Conservation (phyloP, 495 filamentous ascomycete species). For the Parathielavia hyrcaniae region DNA sequence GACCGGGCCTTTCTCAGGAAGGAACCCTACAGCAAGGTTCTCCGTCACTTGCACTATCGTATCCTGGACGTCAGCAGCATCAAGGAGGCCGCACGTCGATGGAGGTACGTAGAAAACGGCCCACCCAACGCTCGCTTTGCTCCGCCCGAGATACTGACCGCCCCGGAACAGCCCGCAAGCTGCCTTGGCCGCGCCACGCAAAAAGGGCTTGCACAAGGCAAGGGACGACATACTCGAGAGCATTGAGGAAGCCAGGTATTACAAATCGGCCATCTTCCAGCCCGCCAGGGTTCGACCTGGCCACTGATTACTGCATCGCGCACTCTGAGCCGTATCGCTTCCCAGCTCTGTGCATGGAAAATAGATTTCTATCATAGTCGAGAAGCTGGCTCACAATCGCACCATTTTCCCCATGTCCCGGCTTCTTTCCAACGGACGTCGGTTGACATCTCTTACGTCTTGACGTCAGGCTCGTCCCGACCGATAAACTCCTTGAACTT, state of each 20-base stretch:
- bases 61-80: conserved; percentile 86
- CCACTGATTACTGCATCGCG: not conserved
- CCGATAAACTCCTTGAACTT: conserved; percentile 87
- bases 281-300: conserved; percentile 1
- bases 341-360: not conserved
- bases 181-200: conserved; percentile 51
- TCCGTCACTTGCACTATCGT: conserved; percentile 77
- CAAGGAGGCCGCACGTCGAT: conserved; percentile 81
- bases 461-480: conserved; percentile 87
- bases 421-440: not conserved
- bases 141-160: not conserved
- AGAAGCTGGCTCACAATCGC: not conserved
- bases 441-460: conserved; percentile 54
- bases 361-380: not conserved
- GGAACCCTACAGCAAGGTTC: conserved; percentile 62
- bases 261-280: conserved; percentile 59
- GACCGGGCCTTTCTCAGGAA: conserved; percentile 77
- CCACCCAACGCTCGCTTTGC: not conserved
- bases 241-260: conserved; percentile 84
- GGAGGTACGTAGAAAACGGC: conserved; percentile 45
- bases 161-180: conserved; percentile 16
- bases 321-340: too few relatives aligned
- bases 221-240: conserved; percentile 89
- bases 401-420: not conserved
- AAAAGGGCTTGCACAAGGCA: conserved; percentile 74